Evolutionary conservation across 176 grass and related monocot species (phyloP), one percentile per base, ranked within the genome.

Genomic region (Ananas comosus): DNA sequence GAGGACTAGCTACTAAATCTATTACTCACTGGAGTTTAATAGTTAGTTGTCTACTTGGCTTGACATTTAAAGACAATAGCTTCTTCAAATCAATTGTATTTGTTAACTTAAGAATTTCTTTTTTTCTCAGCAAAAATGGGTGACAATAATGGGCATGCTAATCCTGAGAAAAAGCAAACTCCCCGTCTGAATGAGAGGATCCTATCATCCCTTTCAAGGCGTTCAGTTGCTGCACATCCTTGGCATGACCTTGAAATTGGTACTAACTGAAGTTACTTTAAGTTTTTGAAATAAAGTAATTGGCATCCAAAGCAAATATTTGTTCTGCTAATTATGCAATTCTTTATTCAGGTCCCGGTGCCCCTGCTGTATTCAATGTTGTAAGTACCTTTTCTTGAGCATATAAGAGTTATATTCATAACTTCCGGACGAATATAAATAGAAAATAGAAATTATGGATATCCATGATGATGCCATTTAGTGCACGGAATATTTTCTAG

Each of bases 231-330:
- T 82, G 91, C 91, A 28, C 92, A 96, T 83, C 85, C 92, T 3
- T 96, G 91, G 91, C 91, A 88, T 81, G 92, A 96, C 77, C 88
- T 96, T 74, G 91, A 93, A 82, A 88, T 96, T 76, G 91, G 90
- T 93, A 69, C 4, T 4, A 9, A n/a, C 33, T 42, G 33, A 42
- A 42, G 33, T 42, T 42, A 42, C 33, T 42, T 4, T 7, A 42
- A 1, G 4, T 42, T 42, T 42, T 42, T 7, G 5, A 42, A 7
- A 42, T 42, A 42, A 42, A 42, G 4, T 42, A 42, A 42, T 42
- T 7, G 33, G 33, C 33, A 42, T 42, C 33, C 33, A 42, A 42
- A 42, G 5, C 33, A 42, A 7, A 42, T 42, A 42, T 42, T 56
- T 3, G 6, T 13, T 12, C 21, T 2, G 21, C 13, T 61, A 22